A percentile compares a stretch with the other conserved stretches of the same genome.
phyloP scores from a whole-genome alignment of 352 stramenopile species.

The Globisporangium canariense region DNA sequence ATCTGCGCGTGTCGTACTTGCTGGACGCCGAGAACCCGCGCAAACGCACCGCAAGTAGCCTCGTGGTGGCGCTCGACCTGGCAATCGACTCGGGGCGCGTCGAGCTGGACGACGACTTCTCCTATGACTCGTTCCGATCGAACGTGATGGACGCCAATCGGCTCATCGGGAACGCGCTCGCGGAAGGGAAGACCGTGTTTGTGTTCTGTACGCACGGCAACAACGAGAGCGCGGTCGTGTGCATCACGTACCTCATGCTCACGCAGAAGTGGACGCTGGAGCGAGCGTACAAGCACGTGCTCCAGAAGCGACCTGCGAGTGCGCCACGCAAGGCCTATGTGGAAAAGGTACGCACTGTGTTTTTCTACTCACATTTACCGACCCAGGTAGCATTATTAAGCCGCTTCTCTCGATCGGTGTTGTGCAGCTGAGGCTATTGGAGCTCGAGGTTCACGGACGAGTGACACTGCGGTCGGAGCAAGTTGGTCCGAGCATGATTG shows the following conservation, averaged over 20 bases:
- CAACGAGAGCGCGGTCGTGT: conserved; percentile 68
- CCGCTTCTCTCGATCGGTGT: conserved; percentile 5
- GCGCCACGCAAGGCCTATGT: conserved; percentile 64
- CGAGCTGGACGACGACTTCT: conserved; percentile 62
- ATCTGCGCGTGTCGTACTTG: conserved; percentile 44
- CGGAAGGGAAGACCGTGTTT: conserved; percentile 49
- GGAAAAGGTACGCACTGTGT: conserved; percentile 38
- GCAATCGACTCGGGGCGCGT: conserved; percentile 36
- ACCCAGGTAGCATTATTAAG: not conserved
- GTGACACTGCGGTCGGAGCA: conserved; percentile 60
- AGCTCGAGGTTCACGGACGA: conserved; percentile 52
- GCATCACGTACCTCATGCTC: conserved; percentile 64
- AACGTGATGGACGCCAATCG: conserved; percentile 40
- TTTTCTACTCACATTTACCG: not conserved
- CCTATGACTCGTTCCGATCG: conserved; percentile 53
- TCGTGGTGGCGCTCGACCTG: conserved; percentile 19
- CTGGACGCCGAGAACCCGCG: conserved; percentile 65
- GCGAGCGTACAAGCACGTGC: conserved; percentile 55
- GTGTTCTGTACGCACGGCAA: conserved; percentile 74
- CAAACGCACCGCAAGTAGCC: conserved; percentile 30
- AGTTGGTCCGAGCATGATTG: conserved; percentile 71
- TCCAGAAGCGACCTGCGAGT: conserved; percentile 54
- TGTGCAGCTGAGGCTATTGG: conserved; percentile 42
- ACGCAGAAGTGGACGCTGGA: conserved; percentile 57
- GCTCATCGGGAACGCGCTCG: conserved; percentile 35